Base-by-base conservation (phyloP, 176 grass and related monocot species). In the Hsuehochloa calcarea region DNA sequence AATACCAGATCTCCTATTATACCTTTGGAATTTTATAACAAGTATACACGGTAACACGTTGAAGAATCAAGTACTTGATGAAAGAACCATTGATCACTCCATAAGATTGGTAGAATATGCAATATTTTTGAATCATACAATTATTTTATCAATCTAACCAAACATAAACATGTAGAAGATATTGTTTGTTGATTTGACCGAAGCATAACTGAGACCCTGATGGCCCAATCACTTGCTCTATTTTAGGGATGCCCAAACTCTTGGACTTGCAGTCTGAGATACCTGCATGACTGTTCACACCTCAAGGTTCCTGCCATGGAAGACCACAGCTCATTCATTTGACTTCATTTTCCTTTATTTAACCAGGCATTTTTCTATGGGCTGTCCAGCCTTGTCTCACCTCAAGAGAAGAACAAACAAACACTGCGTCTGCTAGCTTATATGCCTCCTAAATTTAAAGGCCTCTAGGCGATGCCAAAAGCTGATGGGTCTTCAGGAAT, bases 281-380 rank as follows among this genome's bases (percentile, higher is more conserved):
- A 66, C 35, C 4, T 13, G 31, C 84, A 9, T 14, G 35, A 22
- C 4, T 3, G 74, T 87, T 75, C 80, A 79, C 80, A 68, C 74
- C 38, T 38, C 60, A 83, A 41, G 40, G 60, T 82, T 40, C 83
- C 46, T 52, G 29, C 47, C 80, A 79, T 46, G 67, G 73, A 87
- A 87, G 88, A 90, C 83, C 88, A 50, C 84, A 83, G 40, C 89
- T 43, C 73, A 43, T 45, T 9, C 22, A 0, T 68, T 74, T 74
- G 73, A 79, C 84, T 72, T 72, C 1, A 39, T 43, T 7, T 87
- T 68, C 35, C 40, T 47, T 66, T 29, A 83, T 79, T 25, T 12
- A 38, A 39, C 72, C 56, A 50, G 46, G 29, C 79, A 90, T 39
- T 67, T 78, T 35, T 49, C 73, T 39, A 23, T 34, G 79, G 45